Evolutionary conservation across 106 monocot genomes (phyloP), one percentile per base, ranked within the genome.

Genomic region (Dendrobium chrysotoxum): DNA sequence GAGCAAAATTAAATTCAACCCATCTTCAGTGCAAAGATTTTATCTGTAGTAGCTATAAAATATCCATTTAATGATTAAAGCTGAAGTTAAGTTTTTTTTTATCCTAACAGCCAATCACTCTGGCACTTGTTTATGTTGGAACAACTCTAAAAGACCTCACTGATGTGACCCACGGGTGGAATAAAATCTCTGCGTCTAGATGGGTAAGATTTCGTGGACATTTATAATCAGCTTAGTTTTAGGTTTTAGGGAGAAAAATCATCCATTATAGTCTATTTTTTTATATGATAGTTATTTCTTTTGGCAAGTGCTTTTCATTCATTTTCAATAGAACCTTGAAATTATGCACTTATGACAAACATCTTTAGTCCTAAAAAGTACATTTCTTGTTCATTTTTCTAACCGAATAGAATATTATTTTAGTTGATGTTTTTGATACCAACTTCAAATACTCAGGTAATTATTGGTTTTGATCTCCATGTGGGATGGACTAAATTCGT

Each of bases 121-220:
- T 97, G 67, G 94, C 89, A 40, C 81, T 94, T 28, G 94, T 97
- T 55, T 97, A 94, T 85, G 89, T 90, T 79, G 94, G 97, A 79
- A 98, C 97, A 39, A 98, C 97, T 21, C 79, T 98, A 21, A 98
- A 98, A 83, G 97, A 98, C 89, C 94, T 98, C 46, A 77, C 97
- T 80, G 97, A 98, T 85, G 94, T 98, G 79, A 98, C 97, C 40
- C 97, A 98, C 89, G 97, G 91, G 75, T 94, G 94, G 97, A 85
- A 89, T 84, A 92, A 94, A 25, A 78, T 98, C 73, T 94, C 97
- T 42, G 85, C 94, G 68, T 80, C 94, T 86, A 94, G 88, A 76
- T 88, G 84, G 94, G 97, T 98, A 91, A 76, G 76, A 8, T 44
- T 76, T 42, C 35, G 11, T 40, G 28, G 71, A 38, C 71, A 71